These are phyloP conservation scores for Russula foetens DNA, from an alignment of 768 basidiomycete genomes.

Conservation along the genomic window DNA sequence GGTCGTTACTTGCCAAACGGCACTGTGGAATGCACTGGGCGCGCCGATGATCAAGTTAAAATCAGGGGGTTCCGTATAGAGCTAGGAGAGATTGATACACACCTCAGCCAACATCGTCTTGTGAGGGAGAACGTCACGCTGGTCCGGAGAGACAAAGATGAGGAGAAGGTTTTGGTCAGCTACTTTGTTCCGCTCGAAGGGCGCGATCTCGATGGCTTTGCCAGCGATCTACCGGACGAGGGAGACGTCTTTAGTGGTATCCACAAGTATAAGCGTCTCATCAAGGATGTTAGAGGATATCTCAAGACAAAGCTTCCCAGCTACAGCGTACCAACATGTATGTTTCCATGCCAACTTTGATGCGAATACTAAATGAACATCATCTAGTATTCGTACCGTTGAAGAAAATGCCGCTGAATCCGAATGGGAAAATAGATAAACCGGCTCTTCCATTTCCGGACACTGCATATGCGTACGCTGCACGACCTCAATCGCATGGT, in stretches of 20 bases:
- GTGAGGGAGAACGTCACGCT: constrained; percentile 98
- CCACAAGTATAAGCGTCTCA: constrained; percentile 74
- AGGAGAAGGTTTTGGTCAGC: constrained; percentile 96
- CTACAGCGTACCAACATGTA: constrained; percentile 88
- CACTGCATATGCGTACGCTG: constrained; percentile 61
- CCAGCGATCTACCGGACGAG: constrained; percentile 49
- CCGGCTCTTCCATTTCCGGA: constrained; percentile 98
- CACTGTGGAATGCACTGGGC: constrained; percentile 91
- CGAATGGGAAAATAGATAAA: constrained; percentile 99
- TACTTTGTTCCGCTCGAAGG: constrained; percentile 91
- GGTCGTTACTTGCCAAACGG: constrained; percentile 92
- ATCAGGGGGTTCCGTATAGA: constrained; percentile 99
- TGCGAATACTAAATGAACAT: constrained; percentile 1
- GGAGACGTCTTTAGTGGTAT: constrained; percentile 68
- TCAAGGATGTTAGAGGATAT: constrained; percentile 90
- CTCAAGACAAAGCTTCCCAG: constrained; percentile 94
- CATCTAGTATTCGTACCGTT: constrained; percentile 85
- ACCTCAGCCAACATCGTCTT: constrained; percentile 86
- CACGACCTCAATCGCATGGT: constrained; percentile 27
- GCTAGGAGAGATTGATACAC: constrained; percentile 94
- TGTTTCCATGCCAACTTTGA: constrained; percentile 27
- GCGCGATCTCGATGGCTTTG: constrained; percentile 55
- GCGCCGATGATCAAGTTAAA: constrained; percentile 98
- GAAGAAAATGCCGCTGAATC: constrained; percentile 92
- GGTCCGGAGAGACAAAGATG: constrained; percentile 94